Evolutionary conservation across 2,329 filamentous ascomycete species (phyloP).

Genomic region (Hymenoscyphus repandus): DNA sequence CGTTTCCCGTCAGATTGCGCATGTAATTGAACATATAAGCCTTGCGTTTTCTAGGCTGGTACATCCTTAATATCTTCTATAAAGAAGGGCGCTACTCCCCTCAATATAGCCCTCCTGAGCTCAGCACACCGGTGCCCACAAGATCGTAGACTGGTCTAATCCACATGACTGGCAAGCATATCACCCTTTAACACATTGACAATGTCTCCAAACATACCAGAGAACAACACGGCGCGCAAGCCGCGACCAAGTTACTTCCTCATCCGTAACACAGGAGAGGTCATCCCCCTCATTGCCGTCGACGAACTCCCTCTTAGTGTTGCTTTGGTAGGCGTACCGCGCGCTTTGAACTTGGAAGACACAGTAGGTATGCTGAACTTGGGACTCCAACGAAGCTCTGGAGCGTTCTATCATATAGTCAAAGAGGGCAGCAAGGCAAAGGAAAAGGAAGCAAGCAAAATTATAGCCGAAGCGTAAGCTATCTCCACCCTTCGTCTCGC

Average conservation of each 20-base stretch:
- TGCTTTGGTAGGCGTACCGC: slow-evolving; percentile 36
- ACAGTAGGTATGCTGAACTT: slow-evolving; percentile 29
- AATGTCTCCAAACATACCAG: slow-evolving; percentile 5
- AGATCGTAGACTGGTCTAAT: too few species aligned
- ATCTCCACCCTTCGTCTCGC: too few species aligned
- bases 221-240: slow-evolving; percentile 2
- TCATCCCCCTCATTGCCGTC: slow-evolving; percentile 49
- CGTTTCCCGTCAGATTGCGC: too few species aligned
- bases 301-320: slow-evolving; percentile 44
- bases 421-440: background rate
- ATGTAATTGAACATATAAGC: too few species aligned
- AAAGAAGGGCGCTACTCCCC: too few species aligned
- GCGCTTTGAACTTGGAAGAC: slow-evolving; percentile 20
- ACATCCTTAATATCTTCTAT: too few species aligned
- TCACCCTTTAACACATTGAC: background rate
- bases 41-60: background rate
- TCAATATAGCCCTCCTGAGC: too few species aligned
- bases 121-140: too few species aligned
- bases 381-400: slow-evolving; percentile 18
- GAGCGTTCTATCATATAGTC: slow-evolving; percentile 16
- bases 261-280: slow-evolving; percentile 37
- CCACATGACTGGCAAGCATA: too few species aligned
- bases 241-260: slow-evolving; percentile 37
- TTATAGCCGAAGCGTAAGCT: background rate
- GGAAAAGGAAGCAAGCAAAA: background rate